Base-by-base conservation (phyloP, 176 grass and related monocot genomes). In the Phoenix dactylifera region DNA sequence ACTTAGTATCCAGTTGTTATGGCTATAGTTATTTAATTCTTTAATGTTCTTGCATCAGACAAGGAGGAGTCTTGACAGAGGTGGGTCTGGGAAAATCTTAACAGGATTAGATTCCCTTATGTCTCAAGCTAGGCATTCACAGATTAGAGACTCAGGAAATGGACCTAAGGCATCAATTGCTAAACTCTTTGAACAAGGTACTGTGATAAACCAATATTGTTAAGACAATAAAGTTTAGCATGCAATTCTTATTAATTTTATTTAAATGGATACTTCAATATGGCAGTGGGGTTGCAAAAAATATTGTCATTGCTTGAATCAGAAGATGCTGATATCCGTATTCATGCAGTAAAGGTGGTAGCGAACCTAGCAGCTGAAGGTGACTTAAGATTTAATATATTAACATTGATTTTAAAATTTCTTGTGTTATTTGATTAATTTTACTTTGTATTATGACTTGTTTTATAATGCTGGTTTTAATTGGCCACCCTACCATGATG, bases 311-410 rank as follows among this genome's bases (percentile, higher is more conserved):
- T 98, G 60, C 87, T 98, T 76, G 94, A 93, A 81, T 93, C 94
- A 6, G 94, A 98, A 58, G 94, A 98, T 57, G 81, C 82, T 57
- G 94, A 98, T 83, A 88, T 98, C 60, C 94, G 88, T 59, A 77
- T 98, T 80, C 94, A 98, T 74, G 94, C 94, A 10, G 94, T 98
- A 23, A 98, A 98, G 83, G 94, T 98, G 70, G 94, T 98, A 0
- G 94, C 94, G 26, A 98, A 98, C 77, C 77, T 98, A 51, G 94
- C 94, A 64, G 94, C 94, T 78, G 94, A 98, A 93, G 94, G 94
- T 98, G 61, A 52, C 51, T 57, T 58, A 3, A 44, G 35, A 44
- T 44, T 1, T 64, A 54, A 22, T 44, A 16, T 72, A 26, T 77
- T 69, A 48, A 55, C 56, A 61, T 18, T 29, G 24, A 39, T 52